Evolutionary conservation across 768 basidiomycete genomes (phyloP).

Genomic region (Chalciporus pseudorubinellus): DNA sequence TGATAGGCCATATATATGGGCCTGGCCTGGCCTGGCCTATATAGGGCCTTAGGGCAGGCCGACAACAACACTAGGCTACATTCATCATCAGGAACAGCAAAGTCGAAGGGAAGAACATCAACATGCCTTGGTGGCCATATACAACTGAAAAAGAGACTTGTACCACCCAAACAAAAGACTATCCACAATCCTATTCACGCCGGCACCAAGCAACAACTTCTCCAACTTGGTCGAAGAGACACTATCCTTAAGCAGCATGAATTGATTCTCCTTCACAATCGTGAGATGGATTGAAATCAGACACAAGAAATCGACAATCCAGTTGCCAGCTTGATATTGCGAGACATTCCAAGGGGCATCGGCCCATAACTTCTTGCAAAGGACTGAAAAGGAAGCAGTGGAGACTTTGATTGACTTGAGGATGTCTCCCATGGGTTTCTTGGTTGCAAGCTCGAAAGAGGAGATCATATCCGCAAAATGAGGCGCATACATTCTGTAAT

Average conservation of each 20-base stretch:
- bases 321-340: constrained; percentile 46
- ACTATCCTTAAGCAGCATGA: constrained; percentile 61
- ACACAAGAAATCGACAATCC: constrained; percentile 59
- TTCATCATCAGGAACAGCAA: constrained; percentile 51
- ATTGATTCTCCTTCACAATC: constrained; percentile 55
- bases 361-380: constrained; percentile 17
- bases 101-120: constrained; percentile 58
- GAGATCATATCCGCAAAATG: constrained; percentile 48
- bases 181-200: constrained; percentile 56
- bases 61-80: too few relatives aligned
- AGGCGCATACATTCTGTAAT: constrained; percentile 34
- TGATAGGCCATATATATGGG: too few relatives aligned
- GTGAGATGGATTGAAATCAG: constrained; percentile 66
- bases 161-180: constrained; percentile 61
- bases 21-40: too few relatives aligned
- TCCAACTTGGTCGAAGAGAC: constrained; percentile 50
- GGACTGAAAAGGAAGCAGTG: constrained; percentile 28
- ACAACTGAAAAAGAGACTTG: constrained; percentile 60
- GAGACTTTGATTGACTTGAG: constrained; percentile 39
- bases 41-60: too few relatives aligned
- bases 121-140: constrained; percentile 60
- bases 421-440: constrained; percentile 49
- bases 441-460: constrained; percentile 46
- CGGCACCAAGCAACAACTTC: constrained; percentile 53
- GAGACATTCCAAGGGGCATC: constrained; percentile 27